A percentile compares a stretch with the other conserved stretches of the same genome.
phyloP scores from a whole-genome alignment of 768 basidiomycete genomes.

The Trametes cubensis region DNA sequence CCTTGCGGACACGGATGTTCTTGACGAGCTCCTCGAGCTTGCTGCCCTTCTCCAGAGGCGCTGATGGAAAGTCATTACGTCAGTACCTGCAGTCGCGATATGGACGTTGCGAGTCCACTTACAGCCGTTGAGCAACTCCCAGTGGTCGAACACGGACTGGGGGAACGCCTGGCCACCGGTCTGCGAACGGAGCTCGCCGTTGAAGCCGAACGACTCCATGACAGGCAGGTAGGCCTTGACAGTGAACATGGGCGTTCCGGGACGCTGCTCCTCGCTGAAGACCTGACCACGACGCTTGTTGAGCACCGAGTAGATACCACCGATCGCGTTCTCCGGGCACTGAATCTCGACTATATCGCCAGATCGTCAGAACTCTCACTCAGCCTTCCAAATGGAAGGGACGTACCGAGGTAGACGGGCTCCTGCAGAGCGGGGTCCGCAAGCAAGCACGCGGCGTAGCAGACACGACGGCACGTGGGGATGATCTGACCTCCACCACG shows the following conservation, averaged over 20 bases:
- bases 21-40: slow-evolving; percentile 87
- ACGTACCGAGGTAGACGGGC: slow-evolving; percentile 88
- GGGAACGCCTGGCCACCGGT: slow-evolving; percentile 99
- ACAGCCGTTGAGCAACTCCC: slow-evolving; percentile 85
- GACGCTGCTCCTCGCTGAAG: slow-evolving; percentile 95
- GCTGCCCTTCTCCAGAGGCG: slow-evolving; percentile 86
- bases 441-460: slow-evolving; percentile 93
- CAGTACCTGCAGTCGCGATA: slow-evolving; percentile 18
- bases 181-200: slow-evolving; percentile 88
- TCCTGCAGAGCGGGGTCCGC: slow-evolving; percentile 92
- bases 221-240: slow-evolving; percentile 97
- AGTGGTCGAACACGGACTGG: slow-evolving; percentile 91
- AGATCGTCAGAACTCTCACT: slow-evolving; percentile 19
- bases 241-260: slow-evolving; percentile 99
- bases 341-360: slow-evolving; percentile 83
- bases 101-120: slow-evolving; percentile 35
- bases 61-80: slow-evolving; percentile 38
- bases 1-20: slow-evolving; percentile 87
- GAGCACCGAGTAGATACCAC: slow-evolving; percentile 92
- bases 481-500: slow-evolving; percentile 99
- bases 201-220: slow-evolving; percentile 95
- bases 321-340: slow-evolving; percentile 95
- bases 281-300: slow-evolving; percentile 99
- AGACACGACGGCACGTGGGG: slow-evolving; percentile 93
- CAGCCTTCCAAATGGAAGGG: neutral